These are phyloP conservation scores for Ogataea pilisensis DNA, from an alignment of 805 yeast species.

Conservation along the genomic window DNA sequence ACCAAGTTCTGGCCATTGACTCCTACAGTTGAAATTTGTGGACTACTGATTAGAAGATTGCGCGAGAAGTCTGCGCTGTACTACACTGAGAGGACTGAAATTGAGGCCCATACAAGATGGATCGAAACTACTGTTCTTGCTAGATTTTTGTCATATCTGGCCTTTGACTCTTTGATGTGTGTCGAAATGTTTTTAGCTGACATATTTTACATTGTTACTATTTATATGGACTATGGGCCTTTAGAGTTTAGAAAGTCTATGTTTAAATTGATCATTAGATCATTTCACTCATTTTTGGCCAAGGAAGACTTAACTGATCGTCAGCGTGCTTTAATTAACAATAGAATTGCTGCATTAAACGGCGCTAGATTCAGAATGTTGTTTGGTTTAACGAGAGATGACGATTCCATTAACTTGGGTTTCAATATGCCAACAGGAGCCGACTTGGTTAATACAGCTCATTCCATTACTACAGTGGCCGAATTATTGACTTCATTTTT, in stretches of 20 bases:
- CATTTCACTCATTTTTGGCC: constrained; percentile 64
- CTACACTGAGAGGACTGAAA: constrained; percentile 41
- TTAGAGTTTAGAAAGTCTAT: constrained; percentile 56
- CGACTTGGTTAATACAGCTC: constrained; percentile 38
- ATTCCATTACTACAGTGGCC: constrained; percentile 56
- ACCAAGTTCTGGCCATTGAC: constrained; percentile 57
- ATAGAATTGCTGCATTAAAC: constrained; percentile 43
- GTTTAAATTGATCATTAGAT: constrained; percentile 58
- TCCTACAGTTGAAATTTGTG: constrained; percentile 72
- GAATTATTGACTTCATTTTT: constrained; percentile 51
- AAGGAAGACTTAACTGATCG: constrained; percentile 46
- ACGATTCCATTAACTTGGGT: constrained; percentile 24
- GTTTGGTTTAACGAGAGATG: constrained; percentile 63
- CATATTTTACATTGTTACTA: constrained; percentile 60
- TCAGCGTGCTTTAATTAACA: constrained; percentile 39
- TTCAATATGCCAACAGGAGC: constrained; percentile 25
- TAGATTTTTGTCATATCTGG: constrained; percentile 56
- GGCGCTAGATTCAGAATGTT: constrained; percentile 66
- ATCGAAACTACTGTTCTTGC: constrained; percentile 68
- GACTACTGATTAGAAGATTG: constrained; percentile 55
- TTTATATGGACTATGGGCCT: constrained; percentile 50
- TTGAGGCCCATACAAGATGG: constrained; percentile 55
- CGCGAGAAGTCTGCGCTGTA: constrained; percentile 48
- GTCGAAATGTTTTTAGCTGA: constrained; percentile 70
- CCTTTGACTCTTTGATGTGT: constrained; percentile 63